phyloP scores from a whole-genome alignment of 768 basidiomycete genomes.

The Amanita rubescens region DNA sequence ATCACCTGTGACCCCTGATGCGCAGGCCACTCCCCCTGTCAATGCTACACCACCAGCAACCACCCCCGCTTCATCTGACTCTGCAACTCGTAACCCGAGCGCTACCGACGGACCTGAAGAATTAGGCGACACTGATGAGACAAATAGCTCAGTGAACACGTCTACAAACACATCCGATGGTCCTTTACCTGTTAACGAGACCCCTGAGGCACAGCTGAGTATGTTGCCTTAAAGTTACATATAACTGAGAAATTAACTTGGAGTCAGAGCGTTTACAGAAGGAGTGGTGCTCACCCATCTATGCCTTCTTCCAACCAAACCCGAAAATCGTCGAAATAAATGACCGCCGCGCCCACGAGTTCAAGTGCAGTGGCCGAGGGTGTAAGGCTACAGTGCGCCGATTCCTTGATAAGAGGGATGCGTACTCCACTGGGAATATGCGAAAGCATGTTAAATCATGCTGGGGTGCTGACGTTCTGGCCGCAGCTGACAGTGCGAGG shows the following conservation, averaged over 20 bases:
- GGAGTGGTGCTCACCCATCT: slow-evolving; percentile 19
- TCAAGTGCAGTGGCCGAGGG: slow-evolving; percentile 15
- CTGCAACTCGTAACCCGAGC: not conserved
- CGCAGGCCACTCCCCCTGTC: not conserved
- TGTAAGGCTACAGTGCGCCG: slow-evolving; percentile 12
- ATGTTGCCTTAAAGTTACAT: not conserved
- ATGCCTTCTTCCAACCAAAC: slow-evolving; percentile 18
- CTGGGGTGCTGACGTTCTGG: slow-evolving; percentile 21
- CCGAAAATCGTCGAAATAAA: slow-evolving; percentile 14
- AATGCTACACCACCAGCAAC: not conserved
- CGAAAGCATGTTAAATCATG: slow-evolving; percentile 20
- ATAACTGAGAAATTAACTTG: not conserved
- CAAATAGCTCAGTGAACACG: not conserved
- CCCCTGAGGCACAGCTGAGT: not conserved
- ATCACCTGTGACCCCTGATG: not conserved
- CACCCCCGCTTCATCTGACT: too few species aligned
- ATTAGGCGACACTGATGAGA: not conserved
- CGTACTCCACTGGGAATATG: slow-evolving; percentile 21
- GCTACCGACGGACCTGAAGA: not conserved
- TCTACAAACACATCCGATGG: not conserved
- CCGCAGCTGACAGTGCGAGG: slow-evolving; percentile 12
- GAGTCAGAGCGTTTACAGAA: not conserved
- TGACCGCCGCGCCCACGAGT: slow-evolving; percentile 14
- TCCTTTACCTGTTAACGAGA: not conserved
- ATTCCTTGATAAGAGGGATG: slow-evolving; percentile 19